Evolutionary conservation across 164 flowering plant species (phyloP), one percentile per base, ranked within the genome.

Genomic region (Magnolia sinica): DNA sequence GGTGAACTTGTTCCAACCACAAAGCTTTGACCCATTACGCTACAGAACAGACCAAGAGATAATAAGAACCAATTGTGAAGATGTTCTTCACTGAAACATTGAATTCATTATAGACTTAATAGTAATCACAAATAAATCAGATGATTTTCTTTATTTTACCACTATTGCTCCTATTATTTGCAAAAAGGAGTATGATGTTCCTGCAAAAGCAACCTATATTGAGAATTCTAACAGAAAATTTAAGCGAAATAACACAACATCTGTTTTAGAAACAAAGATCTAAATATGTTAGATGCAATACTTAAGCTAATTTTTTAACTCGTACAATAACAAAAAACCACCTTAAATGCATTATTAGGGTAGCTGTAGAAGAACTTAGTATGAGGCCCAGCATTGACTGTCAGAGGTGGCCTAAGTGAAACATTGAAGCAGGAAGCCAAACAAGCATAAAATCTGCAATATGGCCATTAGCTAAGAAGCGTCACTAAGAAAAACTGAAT

Each of bases 371-470:
- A 94, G 83, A 92, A 96, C 83, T 88, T 91, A 64, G 99, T 84
- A 79, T 94, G 78, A 22, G 86, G 74, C 71, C 99, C 99, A 68
- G 97, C 98, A 80, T 76, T 87, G 10, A 84, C 71, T 61, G 88
- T 83, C 70, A 92, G 87, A 71, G 97, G 86, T 24, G 95, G 85
- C 27, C 94, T 88, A 64, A 96, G 97, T 84, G 97, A 86, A 73
- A 96, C 91, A 98, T 96, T 18, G 99, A 98, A 58, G 99, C 99
- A 68, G 99, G 99, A 78, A 96, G 97, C 84, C 87, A 96, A 50
- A 96, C 99, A 77, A 96, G 97, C 99, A 96, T 96, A 87, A 96
- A 96, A 87, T 96, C 99, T 78, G 99, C 99, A 84, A 94, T 77
- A 96, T 84, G 77, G 98, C 98, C 99, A 96, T 96, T 65, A 86